A percentile compares a stretch with the other conserved stretches of the same genome.
phyloP scores from a whole-genome alignment of 345 rosid genomes.

The Sonneratia alba region DNA sequence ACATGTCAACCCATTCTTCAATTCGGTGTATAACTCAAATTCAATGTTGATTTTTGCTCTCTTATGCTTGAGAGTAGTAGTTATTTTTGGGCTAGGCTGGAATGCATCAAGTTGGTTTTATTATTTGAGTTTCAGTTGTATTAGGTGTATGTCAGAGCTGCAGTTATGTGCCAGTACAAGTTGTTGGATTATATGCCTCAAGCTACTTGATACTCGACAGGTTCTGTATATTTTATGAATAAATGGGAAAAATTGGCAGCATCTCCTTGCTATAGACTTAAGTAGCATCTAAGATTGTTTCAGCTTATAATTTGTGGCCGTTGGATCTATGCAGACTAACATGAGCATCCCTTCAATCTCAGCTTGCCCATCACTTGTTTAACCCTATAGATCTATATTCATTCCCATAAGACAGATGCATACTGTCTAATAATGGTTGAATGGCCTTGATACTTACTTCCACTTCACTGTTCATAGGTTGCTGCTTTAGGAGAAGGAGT shows the following conservation, averaged over 20 bases:
- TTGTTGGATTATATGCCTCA: neutral
- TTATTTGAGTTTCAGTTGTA: neutral
- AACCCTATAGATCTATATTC: neutral
- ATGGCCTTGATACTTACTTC: neutral
- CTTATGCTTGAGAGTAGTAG: neutral
- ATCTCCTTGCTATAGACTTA: neutral
- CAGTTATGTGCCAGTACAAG: neutral
- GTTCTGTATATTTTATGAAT: neutral
- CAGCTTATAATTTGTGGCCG: neutral
- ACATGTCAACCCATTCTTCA: neutral
- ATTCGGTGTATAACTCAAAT: neutral
- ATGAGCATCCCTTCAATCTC: neutral
- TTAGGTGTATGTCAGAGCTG: neutral
- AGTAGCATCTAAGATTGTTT: neutral
- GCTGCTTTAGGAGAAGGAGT: constrained; percentile 96
- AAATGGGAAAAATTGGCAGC: neutral
- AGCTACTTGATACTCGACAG: neutral
- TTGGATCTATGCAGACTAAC: neutral
- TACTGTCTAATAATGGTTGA: neutral
- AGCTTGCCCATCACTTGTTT: neutral
- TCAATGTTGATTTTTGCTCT: neutral
- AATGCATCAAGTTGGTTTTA: neutral
- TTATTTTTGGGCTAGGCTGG: neutral
- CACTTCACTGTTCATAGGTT: constrained; percentile 36
- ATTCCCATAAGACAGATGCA: neutral